Evolutionary conservation across 306 rosid species (phyloP).

Genomic region (Prunus campanulata): DNA sequence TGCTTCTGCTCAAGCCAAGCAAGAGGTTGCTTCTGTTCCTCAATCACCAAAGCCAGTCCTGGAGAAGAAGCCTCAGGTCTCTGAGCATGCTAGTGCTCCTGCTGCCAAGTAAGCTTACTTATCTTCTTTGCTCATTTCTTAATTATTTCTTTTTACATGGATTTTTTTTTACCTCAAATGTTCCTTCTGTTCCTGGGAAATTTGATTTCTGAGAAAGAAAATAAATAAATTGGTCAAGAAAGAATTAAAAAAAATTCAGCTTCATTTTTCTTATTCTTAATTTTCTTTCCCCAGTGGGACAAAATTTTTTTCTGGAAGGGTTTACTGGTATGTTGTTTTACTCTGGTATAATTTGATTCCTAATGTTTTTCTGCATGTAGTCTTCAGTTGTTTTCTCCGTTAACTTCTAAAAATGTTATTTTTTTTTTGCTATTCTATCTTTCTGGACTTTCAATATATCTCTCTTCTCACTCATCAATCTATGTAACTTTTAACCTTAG

Average conservation of each 20-base stretch:
- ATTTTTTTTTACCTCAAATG: neutral
- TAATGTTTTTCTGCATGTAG: neutral
- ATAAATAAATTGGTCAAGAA: too few relatives aligned
- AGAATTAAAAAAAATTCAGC: too few relatives aligned
- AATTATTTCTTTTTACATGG: neutral
- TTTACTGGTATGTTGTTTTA: neutral
- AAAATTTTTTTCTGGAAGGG: too few relatives aligned
- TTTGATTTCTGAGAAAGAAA: neutral
- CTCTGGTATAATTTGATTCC: neutral
- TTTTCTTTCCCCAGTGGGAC: too few relatives aligned
- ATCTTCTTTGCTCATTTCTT: neutral
- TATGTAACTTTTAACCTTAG: neutral
- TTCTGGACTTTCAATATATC: neutral
- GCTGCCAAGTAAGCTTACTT: slow-evolving; percentile 66
- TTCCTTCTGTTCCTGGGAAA: neutral
- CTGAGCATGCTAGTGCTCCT: slow-evolving; percentile 60
- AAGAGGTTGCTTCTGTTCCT: slow-evolving; percentile 47
- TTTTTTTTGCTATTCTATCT: neutral
- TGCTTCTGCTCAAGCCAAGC: slow-evolving; percentile 29
- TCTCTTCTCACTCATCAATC: neutral
- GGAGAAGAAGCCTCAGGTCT: slow-evolving; percentile 57
- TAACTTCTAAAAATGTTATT: neutral
- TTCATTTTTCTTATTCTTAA: too few relatives aligned
- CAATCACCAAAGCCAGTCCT: slow-evolving; percentile 48
- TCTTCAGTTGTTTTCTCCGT: neutral